Conservation (phyloP, 176 grass and related monocot species). For the Carex scoparia region DNA sequence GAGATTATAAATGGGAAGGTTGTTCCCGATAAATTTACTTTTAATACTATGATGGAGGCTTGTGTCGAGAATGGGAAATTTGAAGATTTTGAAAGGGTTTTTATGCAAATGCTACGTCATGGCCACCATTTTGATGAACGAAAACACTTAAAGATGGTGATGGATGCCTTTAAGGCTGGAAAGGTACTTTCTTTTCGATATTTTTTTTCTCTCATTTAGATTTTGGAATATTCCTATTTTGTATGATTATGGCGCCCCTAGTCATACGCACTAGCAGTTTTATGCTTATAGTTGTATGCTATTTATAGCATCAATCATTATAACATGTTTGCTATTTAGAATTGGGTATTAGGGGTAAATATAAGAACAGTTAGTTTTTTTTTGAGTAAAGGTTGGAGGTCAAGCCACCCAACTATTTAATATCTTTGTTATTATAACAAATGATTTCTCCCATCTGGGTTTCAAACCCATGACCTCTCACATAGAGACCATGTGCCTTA, state of each 20-base stretch:
- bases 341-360: background rate
- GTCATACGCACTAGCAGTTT: background rate
- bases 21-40: constrained; percentile 84
- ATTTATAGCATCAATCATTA: constrained; percentile 1
- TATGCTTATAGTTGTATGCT: background rate
- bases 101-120: constrained; percentile 54
- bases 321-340: background rate
- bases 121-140: constrained; percentile 59
- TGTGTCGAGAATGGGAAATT: constrained; percentile 61
- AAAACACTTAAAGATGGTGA: constrained; percentile 64
- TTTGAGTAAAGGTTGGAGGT: no score
- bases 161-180: constrained; percentile 67
- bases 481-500: no score
- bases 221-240: constrained; percentile 11
- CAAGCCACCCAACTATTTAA: no score
- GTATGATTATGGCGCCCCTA: background rate
- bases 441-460: no score
- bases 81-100: constrained; percentile 79
- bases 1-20: constrained; percentile 57
- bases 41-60: constrained; percentile 88
- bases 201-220: background rate
- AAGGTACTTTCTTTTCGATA: constrained; percentile 52
- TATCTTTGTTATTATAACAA: no score
- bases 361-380: background rate
- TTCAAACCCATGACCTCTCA: no score